These are phyloP conservation scores for Annulohypoxylon nitens DNA, from an alignment of 495 filamentous ascomycete genomes.

Conservation along the genomic window DNA sequence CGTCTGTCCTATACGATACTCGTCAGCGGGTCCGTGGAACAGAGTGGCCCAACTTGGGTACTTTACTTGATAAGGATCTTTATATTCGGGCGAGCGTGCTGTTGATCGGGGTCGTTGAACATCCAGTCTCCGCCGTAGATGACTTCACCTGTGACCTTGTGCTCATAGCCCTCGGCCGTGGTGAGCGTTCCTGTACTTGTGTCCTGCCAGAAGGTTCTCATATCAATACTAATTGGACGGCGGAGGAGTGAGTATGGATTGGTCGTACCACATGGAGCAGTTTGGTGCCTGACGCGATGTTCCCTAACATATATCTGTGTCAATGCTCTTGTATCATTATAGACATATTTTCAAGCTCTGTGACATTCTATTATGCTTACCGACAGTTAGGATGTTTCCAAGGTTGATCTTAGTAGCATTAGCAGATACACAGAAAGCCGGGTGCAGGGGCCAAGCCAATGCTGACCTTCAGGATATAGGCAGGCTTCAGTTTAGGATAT, in stretches of 20 bases:
- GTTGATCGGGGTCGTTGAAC: not conserved
- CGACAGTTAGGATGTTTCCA: not conserved
- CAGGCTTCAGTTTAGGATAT: not conserved
- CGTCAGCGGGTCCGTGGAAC: not conserved
- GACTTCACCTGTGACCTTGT: not conserved
- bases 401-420: not conserved
- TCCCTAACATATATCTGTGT: not conserved
- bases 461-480: not conserved
- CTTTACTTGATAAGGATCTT: not conserved
- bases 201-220: not conserved
- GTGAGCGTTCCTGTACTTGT: not conserved
- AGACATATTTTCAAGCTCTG: not conserved
- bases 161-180: not conserved
- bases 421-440: not conserved
- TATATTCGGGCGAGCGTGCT: not conserved
- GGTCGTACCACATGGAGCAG: not conserved
- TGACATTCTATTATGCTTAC: not conserved
- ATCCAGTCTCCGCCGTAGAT: not conserved
- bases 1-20: not conserved
- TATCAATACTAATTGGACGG: not conserved
- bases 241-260: not conserved
- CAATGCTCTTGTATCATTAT: not conserved
- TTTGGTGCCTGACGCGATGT: not conserved
- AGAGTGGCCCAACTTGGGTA: not conserved
- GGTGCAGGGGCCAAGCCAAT: not conserved